phyloP scores from a whole-genome alignment of 129 eudicot species.

The Tagetes patula region DNA sequence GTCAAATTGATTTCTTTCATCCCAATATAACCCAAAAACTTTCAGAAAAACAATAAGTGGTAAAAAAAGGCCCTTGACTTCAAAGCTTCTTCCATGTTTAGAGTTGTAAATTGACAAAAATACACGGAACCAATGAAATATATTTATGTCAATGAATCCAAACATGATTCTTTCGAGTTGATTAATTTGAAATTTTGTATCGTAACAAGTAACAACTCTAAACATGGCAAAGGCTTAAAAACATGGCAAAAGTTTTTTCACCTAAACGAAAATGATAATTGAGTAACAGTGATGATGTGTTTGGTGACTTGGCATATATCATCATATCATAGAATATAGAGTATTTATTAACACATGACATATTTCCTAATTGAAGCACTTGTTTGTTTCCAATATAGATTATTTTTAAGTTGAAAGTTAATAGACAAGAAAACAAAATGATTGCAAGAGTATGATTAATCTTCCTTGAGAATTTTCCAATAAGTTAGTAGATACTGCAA shows the following conservation, averaged over 20 bases:
- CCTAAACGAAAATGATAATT: not conserved
- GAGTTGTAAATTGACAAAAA: not conserved
- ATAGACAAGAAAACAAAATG: conserved; percentile 4
- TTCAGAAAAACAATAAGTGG: not conserved
- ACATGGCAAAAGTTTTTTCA: not conserved
- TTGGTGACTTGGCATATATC: not conserved
- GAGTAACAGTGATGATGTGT: not conserved
- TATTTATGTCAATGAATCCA: not conserved
- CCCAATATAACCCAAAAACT: not conserved
- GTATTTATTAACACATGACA: not conserved
- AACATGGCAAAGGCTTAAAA: not conserved
- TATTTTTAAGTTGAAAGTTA: not conserved
- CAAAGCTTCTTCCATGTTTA: not conserved
- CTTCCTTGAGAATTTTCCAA: not conserved
- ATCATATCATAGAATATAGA: not conserved
- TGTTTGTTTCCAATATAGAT: not conserved
- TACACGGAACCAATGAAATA: not conserved
- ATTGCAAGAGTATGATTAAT: conserved; percentile 5
- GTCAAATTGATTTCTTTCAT: not conserved
- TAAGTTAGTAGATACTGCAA: not conserved
- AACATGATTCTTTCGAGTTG: not conserved
- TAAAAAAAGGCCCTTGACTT: not conserved
- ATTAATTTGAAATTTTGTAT: not conserved
- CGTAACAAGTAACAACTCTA: not conserved
- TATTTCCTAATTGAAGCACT: conserved; percentile 1